phyloP scores from a whole-genome alignment of 495 filamentous ascomycete genomes.

The Lepidopterella palustris region DNA sequence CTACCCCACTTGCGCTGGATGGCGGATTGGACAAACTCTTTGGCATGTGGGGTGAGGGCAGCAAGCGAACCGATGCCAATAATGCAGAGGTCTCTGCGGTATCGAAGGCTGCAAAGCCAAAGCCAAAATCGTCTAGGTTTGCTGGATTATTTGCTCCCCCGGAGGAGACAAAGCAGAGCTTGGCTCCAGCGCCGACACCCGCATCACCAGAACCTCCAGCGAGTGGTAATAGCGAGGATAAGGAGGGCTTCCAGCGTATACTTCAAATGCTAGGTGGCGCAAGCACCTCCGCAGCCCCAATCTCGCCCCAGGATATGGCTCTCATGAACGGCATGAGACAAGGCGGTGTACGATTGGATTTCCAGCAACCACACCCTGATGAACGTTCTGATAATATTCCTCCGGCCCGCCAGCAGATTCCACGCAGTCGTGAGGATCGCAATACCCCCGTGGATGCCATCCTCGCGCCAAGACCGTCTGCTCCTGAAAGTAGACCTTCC shows the following conservation, averaged over 20 bases:
- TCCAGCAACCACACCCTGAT: slow-evolving; percentile 5
- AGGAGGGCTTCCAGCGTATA: slow-evolving; percentile 83
- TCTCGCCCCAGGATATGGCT: neutral
- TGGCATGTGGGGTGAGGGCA: slow-evolving; percentile 47
- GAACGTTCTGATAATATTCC: slow-evolving; percentile 1
- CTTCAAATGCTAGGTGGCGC: slow-evolving; percentile 68
- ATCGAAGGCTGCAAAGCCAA: slow-evolving; percentile 39
- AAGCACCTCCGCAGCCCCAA: slow-evolving; percentile 27
- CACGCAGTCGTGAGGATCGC: slow-evolving; percentile 20
- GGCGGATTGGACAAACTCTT: slow-evolving; percentile 75
- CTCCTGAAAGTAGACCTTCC: slow-evolving; percentile 9
- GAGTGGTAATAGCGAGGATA: slow-evolving; percentile 58
- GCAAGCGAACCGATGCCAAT: neutral
- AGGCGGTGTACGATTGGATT: slow-evolving; percentile 13
- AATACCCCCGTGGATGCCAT: slow-evolving; percentile 17
- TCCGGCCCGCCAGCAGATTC: slow-evolving; percentile 11
- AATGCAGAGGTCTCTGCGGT: slow-evolving; percentile 29
- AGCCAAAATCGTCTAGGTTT: slow-evolving; percentile 64
- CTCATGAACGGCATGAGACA: slow-evolving; percentile 9
- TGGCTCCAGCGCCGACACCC: slow-evolving; percentile 23
- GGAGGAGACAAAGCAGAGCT: slow-evolving; percentile 43
- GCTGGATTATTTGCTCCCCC: slow-evolving; percentile 65
- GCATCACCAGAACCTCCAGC: slow-evolving; percentile 23
- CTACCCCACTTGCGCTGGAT: slow-evolving; percentile 55
- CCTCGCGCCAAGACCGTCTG: slow-evolving; percentile 15